A percentile compares a stretch with the other conserved stretches of the same genome.
Evolutionary conservation across 2,329 filamentous ascomycete genomes (phyloP).

Genomic region (Fusarium sp.): DNA sequence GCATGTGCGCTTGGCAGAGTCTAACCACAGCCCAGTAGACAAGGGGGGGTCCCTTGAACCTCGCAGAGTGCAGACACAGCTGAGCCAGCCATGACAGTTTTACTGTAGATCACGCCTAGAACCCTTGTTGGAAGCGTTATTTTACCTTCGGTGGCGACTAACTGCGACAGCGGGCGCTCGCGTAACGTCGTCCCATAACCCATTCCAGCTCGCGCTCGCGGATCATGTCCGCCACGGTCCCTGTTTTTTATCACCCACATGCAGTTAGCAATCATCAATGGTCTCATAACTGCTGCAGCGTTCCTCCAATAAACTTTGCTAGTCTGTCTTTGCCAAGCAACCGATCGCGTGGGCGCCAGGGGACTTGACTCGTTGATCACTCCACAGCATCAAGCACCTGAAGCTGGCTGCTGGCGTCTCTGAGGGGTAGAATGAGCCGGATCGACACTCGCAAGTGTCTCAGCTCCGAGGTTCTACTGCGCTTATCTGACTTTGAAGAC

Average conservation of each 20-base stretch:
- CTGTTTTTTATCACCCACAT: not conserved
- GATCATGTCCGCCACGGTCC: not conserved
- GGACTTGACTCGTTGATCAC: slow-evolving; percentile 20
- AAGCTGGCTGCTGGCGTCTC: not conserved
- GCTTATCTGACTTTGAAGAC: not conserved
- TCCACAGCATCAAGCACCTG: not conserved
- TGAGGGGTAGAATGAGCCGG: not conserved
- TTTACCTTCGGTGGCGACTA: slow-evolving; percentile 2
- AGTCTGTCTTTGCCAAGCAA: slow-evolving; percentile 4
- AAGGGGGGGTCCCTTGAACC: too few species aligned
- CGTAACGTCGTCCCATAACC: not conserved
- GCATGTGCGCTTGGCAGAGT: not conserved
- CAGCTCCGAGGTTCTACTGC: not conserved
- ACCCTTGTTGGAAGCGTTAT: not conserved
- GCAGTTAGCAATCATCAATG: not conserved
- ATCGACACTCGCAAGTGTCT: slow-evolving; percentile 2
- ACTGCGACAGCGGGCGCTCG: not conserved
- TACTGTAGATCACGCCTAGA: not conserved
- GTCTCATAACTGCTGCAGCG: not conserved
- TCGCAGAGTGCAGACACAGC: too few species aligned
- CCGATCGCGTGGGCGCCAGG: slow-evolving; percentile 21
- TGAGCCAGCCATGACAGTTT: not conserved
- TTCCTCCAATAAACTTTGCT: slow-evolving; percentile 18
- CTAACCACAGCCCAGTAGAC: too few species aligned
- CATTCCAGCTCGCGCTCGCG: slow-evolving; percentile 14